Percentiles rank a stretch among this genome's conserved stretches.
phyloP scores from a whole-genome alignment of 2,329 filamentous ascomycete genomes.

The Stromatinia cepivora region DNA sequence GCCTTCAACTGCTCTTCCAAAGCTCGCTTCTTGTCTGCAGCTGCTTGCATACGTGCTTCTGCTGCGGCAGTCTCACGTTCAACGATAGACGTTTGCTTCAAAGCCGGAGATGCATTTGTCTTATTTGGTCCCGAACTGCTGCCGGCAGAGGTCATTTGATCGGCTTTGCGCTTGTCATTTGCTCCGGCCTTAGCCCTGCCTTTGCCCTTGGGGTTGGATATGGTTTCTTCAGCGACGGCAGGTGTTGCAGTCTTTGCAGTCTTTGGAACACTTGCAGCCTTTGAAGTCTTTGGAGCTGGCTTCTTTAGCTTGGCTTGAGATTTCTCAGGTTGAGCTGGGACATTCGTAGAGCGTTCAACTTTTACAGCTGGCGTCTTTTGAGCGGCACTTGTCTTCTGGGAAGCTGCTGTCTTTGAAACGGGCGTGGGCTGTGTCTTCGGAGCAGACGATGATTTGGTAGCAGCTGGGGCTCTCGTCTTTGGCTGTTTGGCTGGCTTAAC shows the following conservation, averaged over 20 bases:
- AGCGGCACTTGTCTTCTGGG: background rate
- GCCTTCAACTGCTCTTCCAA: constrained; percentile 19
- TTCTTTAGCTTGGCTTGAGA: constrained; percentile 9
- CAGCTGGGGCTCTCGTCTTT: background rate
- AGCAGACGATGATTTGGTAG: background rate
- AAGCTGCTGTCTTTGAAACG: background rate
- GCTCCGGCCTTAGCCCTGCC: constrained; percentile 9
- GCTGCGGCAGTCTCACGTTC: constrained; percentile 16
- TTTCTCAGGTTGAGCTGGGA: background rate
- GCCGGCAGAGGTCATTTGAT: constrained; percentile 3
- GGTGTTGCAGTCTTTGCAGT: background rate
- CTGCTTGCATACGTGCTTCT: constrained; percentile 20
- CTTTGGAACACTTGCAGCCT: background rate
- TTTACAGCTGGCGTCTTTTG: constrained; percentile 2
- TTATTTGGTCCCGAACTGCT: constrained; percentile 10
- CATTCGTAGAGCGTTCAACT: background rate
- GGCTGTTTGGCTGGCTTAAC: background rate
- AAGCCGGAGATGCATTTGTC: constrained; percentile 21
- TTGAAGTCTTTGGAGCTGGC: constrained; percentile 6
- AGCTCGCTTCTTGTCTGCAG: constrained; percentile 19
- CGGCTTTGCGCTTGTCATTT: constrained; percentile 17
- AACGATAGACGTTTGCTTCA: constrained; percentile 6
- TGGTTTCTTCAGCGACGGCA: background rate
- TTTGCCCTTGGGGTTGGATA: background rate
- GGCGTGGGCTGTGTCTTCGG: background rate